Evolutionary conservation across 2,329 filamentous ascomycete species (phyloP).

Genomic region (Lachnellula occidentalis): DNA sequence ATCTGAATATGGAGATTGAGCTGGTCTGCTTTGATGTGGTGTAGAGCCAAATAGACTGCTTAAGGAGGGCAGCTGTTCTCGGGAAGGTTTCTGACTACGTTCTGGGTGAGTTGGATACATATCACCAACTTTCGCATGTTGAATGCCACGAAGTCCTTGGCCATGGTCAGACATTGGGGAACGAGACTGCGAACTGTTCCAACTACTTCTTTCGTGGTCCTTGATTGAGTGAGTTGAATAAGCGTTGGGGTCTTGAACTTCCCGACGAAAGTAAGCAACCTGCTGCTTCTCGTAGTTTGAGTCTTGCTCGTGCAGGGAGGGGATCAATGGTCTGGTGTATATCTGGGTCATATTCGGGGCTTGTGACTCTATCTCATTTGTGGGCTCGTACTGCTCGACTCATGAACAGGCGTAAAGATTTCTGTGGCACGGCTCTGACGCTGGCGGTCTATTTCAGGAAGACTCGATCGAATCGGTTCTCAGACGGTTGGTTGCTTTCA

Average conservation of each 20-base stretch:
- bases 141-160: conserved; percentile 11
- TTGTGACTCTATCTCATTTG: conserved; percentile 7
- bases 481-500: conserved; percentile 9
- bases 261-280: conserved; percentile 14
- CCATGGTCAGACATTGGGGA: conserved; percentile 22
- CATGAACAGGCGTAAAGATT: conserved; percentile 16
- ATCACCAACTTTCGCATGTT: conserved; percentile 15
- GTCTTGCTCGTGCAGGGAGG: conserved; percentile 19
- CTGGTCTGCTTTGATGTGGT: conserved; percentile 16
- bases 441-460: conserved; percentile 21
- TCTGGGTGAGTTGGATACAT: conserved; percentile 23
- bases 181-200: conserved; percentile 15
- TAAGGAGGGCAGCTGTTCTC: conserved; percentile 30
- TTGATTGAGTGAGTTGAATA: conserved; percentile 7
- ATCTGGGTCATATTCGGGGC: conserved; percentile 28
- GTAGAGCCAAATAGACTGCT: conserved; percentile 30
- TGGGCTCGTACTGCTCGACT: conserved; percentile 13
- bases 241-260: conserved; percentile 9
- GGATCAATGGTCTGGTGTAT: conserved; percentile 22
- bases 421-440: conserved; percentile 22
- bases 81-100: conserved; percentile 13
- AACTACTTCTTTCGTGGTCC: conserved; percentile 14
- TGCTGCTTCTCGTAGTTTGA: conserved; percentile 15
- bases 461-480: conserved; percentile 8
- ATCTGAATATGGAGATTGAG: conserved; percentile 28